Conservation (phyloP, 2,329 filamentous ascomycete species). For the Trichophyton benhamiae region DNA sequence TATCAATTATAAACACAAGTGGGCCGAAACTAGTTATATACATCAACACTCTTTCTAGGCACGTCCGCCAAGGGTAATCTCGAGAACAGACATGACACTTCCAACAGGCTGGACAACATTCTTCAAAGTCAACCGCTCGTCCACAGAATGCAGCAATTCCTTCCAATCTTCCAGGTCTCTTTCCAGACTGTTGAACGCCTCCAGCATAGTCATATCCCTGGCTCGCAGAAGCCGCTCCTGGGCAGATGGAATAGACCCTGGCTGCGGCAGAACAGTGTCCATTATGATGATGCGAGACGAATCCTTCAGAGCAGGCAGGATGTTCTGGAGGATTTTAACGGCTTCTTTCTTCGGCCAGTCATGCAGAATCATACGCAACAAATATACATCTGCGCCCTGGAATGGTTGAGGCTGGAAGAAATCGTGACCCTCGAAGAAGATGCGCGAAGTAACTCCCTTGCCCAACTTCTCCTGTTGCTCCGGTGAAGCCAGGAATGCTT, state of each 20-base stretch:
- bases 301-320: conserved; percentile 23
- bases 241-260: conserved; percentile 16
- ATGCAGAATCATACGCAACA: conserved; percentile 30
- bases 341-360: conserved; percentile 30
- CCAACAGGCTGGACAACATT: conserved; percentile 14
- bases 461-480: conserved; percentile 20
- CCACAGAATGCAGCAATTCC: conserved; percentile 18
- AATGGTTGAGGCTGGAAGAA: conserved; percentile 22
- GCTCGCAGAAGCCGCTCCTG: conserved; percentile 19
- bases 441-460: conserved; percentile 19
- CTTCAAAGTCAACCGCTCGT: conserved; percentile 15
- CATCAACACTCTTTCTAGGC: too few relatives aligned
- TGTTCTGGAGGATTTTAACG: conserved; percentile 23
- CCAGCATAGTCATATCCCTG: conserved; percentile 27
- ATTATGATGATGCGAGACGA: conserved; percentile 20
- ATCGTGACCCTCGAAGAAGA: conserved; percentile 24
- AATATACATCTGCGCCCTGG: conserved; percentile 24
- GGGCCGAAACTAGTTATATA: too few relatives aligned
- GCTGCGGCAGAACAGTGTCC: conserved; percentile 23
- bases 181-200: conserved; percentile 26
- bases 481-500: not conserved
- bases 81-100: conserved; percentile 12
- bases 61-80: not conserved
- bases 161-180: conserved; percentile 25
- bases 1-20: too few relatives aligned